Evolutionary conservation across 805 yeast genomes (phyloP).

Genomic region (Cyberlindnera mycetangii): DNA sequence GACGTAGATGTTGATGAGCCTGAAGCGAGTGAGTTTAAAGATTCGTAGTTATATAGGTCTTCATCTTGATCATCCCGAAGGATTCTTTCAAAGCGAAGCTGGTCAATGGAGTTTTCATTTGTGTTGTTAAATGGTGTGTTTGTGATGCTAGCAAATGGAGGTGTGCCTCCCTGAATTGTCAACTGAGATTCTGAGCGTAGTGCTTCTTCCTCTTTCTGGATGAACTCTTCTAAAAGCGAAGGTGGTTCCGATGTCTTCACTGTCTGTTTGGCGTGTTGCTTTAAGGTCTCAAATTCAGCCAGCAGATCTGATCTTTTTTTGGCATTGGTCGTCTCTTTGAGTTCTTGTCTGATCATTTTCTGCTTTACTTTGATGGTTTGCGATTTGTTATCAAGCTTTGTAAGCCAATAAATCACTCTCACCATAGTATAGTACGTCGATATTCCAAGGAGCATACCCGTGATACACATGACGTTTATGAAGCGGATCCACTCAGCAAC

Average conservation of each 20-base stretch:
- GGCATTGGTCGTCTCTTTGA: conserved; percentile 4
- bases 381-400: conserved; percentile 17
- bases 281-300: conserved; percentile 11
- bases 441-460: conserved; percentile 22
- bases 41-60: conserved; percentile 17
- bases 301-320: conserved; percentile 1
- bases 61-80: conserved; percentile 23
- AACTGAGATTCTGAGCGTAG: conserved; percentile 3
- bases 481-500: conserved; percentile 24
- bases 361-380: conserved; percentile 1
- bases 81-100: conserved; percentile 1
- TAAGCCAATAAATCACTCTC: conserved; percentile 23
- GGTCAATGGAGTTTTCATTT: conserved; percentile 1
- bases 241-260: neutral
- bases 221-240: conserved; percentile 9
- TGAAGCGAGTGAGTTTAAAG: conserved; percentile 16
- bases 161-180: conserved; percentile 8
- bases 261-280: neutral
- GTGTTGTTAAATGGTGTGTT: neutral
- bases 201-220: conserved; percentile 6
- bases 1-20: conserved; percentile 11
- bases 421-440: conserved; percentile 22
- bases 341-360: conserved; percentile 2
- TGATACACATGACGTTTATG: conserved; percentile 23
- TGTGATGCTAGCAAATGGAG: conserved; percentile 2